phyloP scores from a whole-genome alignment of 148 eudicot genomes.

The Talinum fruticosum region DNA sequence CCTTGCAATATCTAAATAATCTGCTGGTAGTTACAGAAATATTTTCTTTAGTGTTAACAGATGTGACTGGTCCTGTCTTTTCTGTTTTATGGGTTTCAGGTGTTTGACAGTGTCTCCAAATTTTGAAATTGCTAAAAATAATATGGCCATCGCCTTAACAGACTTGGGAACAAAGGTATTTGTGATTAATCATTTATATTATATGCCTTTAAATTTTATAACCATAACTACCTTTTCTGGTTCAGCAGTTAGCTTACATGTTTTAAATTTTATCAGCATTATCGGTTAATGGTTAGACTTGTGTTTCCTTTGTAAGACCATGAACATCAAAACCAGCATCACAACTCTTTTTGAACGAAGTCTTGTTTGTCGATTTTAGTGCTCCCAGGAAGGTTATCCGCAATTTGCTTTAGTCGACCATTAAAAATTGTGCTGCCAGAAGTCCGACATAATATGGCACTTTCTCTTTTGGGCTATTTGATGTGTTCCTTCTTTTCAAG shows the following conservation, averaged over 20 bases:
- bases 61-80: constrained; percentile 3
- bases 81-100: constrained; percentile 40
- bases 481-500: too few relatives aligned
- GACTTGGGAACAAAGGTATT: constrained; percentile 96
- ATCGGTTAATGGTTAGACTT: too few relatives aligned
- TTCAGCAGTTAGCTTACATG: constrained; percentile 16
- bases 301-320: constrained; percentile 2
- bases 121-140: constrained; percentile 97
- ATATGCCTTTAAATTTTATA: background rate
- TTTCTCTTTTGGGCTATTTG: too few relatives aligned
- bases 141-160: constrained; percentile 98
- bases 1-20: background rate
- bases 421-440: background rate
- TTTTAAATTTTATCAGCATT: too few relatives aligned
- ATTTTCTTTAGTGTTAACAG: background rate
- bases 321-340: constrained; percentile 1
- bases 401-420: background rate
- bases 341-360: background rate
- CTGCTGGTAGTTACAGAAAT: background rate
- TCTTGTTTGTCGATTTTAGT: background rate
- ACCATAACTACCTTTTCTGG: background rate
- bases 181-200: constrained; percentile 9
- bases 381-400: background rate
- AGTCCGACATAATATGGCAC: too few relatives aligned
- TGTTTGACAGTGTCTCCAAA: constrained; percentile 98